Evolutionary conservation across 2,329 filamentous ascomycete species (phyloP).

Genomic region (Fragosphaeria purpurea): DNA sequence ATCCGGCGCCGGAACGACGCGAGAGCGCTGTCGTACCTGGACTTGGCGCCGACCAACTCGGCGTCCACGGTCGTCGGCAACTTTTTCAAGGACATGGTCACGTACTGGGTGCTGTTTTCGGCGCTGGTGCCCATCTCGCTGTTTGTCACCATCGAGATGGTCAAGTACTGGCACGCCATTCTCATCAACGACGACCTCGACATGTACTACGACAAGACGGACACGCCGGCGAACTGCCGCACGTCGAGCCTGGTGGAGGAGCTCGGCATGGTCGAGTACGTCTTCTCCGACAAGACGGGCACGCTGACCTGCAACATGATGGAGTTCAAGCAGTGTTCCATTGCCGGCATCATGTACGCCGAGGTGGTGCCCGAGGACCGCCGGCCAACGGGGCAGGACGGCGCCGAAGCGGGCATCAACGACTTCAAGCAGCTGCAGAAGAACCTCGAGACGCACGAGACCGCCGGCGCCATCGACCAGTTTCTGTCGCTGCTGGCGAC

Average conservation of each 20-base stretch:
- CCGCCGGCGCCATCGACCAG: slow-evolving; percentile 53
- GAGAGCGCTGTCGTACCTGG: slow-evolving; percentile 60
- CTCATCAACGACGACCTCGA: slow-evolving; percentile 96
- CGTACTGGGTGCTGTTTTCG: slow-evolving; percentile 97
- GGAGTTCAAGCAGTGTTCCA: slow-evolving; percentile 94
- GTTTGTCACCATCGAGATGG: slow-evolving; percentile 93
- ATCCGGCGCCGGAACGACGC: slow-evolving; percentile 59
- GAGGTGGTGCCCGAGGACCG: slow-evolving; percentile 88
- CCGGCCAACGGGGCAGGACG: slow-evolving; percentile 67
- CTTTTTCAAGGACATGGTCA: slow-evolving; percentile 90
- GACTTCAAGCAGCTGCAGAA: slow-evolving; percentile 68
- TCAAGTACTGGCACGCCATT: slow-evolving; percentile 97
- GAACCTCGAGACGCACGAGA: slow-evolving; percentile 51
- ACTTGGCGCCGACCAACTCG: slow-evolving; percentile 50
- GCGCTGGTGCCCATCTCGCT: slow-evolving; percentile 94
- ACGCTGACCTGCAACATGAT: slow-evolving; percentile 89
- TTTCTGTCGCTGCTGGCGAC: slow-evolving; percentile 80
- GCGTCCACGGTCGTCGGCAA: slow-evolving; percentile 53
- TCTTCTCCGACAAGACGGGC: slow-evolving; percentile 92
- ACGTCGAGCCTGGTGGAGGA: slow-evolving; percentile 97
- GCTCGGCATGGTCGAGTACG: slow-evolving; percentile 94
- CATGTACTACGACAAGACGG: slow-evolving; percentile 92
- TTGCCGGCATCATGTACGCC: slow-evolving; percentile 87
- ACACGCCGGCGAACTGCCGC: slow-evolving; percentile 90
- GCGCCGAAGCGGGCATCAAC: slow-evolving; percentile 67